These are phyloP conservation scores for Pouteria campechiana DNA, from an alignment of 179 eudicot genomes.

Conservation along the genomic window DNA sequence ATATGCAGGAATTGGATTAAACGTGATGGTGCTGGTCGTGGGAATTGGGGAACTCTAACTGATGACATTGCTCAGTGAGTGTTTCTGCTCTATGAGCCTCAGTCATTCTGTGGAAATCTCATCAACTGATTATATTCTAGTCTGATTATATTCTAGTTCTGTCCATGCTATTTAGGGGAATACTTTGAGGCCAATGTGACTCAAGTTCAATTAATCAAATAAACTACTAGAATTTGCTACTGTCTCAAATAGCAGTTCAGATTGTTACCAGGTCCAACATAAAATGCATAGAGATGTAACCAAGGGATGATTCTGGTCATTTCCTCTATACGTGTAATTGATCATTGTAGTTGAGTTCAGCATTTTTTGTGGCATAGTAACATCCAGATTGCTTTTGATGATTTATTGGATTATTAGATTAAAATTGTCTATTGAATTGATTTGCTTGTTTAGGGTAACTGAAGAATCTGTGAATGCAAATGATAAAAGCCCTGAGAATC, in stretches of 20 bases:
- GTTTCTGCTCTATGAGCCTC: neutral
- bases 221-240: no score
- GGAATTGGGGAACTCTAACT: conserved; percentile 84
- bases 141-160: neutral
- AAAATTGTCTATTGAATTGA: neutral
- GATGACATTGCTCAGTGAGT: conserved; percentile 73
- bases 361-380: no score
- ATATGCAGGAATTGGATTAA: conserved; percentile 54
- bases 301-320: no score
- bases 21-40: conserved; percentile 92
- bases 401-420: no score
- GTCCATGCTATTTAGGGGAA: conserved; percentile 3
- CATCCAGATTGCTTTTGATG: no score
- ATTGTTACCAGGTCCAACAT: no score
- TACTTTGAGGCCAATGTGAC: no score
- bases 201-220: no score
- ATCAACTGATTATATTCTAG: neutral
- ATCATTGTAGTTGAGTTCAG: no score
- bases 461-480: conserved; percentile 48
- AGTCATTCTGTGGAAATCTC: neutral
- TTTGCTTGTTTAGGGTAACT: conserved; percentile 27
- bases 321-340: no score
- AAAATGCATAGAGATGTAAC: no score
- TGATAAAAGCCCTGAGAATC: conserved; percentile 56
- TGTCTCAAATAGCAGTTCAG: no score